Percentiles rank a stretch among this genome's conserved stretches.
Conservation (phyloP, 1,284 basidiomycete species). For the Pseudozyma hubeiensis region DNA sequence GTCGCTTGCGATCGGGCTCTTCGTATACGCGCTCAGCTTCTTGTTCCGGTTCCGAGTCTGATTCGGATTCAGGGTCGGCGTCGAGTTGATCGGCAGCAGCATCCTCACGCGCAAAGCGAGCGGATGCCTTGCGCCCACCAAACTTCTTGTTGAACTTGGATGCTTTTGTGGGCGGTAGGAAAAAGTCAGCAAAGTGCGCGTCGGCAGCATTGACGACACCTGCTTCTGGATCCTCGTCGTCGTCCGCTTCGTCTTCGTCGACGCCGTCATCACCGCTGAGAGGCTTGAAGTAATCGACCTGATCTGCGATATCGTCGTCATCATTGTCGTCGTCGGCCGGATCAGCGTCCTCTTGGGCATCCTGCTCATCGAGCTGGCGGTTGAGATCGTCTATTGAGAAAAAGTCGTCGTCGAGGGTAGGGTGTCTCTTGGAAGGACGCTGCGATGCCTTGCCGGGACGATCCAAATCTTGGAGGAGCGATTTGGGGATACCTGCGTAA, state of each 20-base stretch:
- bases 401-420: conserved; percentile 89
- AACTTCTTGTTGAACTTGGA: conserved; percentile 51
- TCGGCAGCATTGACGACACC: conserved; percentile 52
- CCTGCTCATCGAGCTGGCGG: conserved; percentile 82
- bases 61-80: conserved; percentile 12
- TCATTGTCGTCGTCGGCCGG: conserved; percentile 71
- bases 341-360: conserved; percentile 75
- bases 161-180: conserved; percentile 68
- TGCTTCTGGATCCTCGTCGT: conserved; percentile 37
- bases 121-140: conserved; percentile 40
- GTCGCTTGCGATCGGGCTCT: conserved; percentile 43
- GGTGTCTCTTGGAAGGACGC: conserved; percentile 68
- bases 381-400: conserved; percentile 92
- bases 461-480: conserved; percentile 54
- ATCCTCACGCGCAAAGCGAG: conserved; percentile 37
- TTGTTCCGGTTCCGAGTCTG: conserved; percentile 11
- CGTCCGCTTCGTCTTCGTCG: conserved; percentile 50
- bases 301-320: conserved; percentile 72
- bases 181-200: conserved; percentile 74
- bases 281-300: conserved; percentile 66
- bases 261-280: conserved; percentile 38
- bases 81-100: conserved; percentile 24
- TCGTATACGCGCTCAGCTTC: conserved; percentile 63
- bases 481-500: conserved; percentile 71
- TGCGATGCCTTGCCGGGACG: conserved; percentile 33